Evolutionary conservation across 805 yeast species (phyloP), one percentile per base, ranked within the genome.

Genomic region (Spencermartinsiella europaea): DNA sequence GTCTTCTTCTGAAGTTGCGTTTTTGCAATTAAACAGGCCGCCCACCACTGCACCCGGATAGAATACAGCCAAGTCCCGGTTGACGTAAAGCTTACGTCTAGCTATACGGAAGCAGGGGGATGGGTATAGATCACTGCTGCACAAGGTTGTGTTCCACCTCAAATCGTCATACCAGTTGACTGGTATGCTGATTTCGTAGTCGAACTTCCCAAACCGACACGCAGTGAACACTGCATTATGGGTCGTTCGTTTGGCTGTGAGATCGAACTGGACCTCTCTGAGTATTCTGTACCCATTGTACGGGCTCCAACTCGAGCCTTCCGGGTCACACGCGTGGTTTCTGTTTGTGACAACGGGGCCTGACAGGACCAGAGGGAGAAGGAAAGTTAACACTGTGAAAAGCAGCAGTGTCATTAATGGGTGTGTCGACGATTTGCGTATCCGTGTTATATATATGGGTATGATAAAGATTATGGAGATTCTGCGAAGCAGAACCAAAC

Each of bases 21-120:
- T 5, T 2, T 33, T 36, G 28, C 48, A 44, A 34, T 34, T 16
- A 38, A 34, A 49, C 22, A 49, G 15, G 1, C 41, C 53, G 5
- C 53, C 53, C n/a, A 49, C 44, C n/a, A 47, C 16, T 12, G 50
- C n/a, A 2, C 50, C 48, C 5, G 53, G 53, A 2, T 25, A 7
- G 21, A 34, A 48, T 14, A 36, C 4, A 3, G 49, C 34, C 16
- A 41, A 5, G 5, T 21, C 14, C 3, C 43, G 42, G 19, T 28
- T 22, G 15, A 40, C 37, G 21, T 39, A 48, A 10, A 20, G 21
- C 28, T 38, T 42, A 4, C 53, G 50, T 12, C 50, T 43, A n/a
- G 50, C 53, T 20, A 49, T 21, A 14, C 45, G 38, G 20, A 38
- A 19, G 45, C 46, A 48, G 19, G 20, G 28, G 8, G 15, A 35